Percentiles rank a stretch among this genome's conserved stretches.
phyloP scores from a whole-genome alignment of 805 yeast genomes.

The Lipomyces yamadae region DNA sequence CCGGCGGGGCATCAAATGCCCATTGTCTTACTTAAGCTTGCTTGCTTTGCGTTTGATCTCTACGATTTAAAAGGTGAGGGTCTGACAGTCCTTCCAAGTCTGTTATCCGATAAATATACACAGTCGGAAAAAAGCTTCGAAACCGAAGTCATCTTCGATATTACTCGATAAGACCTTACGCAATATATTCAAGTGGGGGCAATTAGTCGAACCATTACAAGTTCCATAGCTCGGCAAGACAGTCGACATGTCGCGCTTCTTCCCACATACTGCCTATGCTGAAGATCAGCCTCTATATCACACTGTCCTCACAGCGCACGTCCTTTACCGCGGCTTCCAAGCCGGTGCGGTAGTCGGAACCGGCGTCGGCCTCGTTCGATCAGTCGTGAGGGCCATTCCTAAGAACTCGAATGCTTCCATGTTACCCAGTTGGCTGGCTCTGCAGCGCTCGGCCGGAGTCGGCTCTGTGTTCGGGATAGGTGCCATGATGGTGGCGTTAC shows the following conservation, averaged over 20 bases:
- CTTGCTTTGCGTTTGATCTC: no score
- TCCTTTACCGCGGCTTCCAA: conserved; percentile 8
- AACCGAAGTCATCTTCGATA: background rate
- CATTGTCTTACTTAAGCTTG: no score
- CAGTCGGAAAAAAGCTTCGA: no score
- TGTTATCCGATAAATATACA: no score
- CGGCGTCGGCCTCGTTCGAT: background rate
- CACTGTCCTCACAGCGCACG: background rate
- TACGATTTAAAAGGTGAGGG: no score
- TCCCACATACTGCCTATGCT: conserved; percentile 4
- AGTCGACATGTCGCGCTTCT: conserved; percentile 9
- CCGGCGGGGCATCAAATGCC: no score
- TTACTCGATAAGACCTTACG: background rate
- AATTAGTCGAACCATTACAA: background rate
- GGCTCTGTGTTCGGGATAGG: background rate
- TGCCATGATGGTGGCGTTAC: background rate
- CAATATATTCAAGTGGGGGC: background rate
- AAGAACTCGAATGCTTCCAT: background rate
- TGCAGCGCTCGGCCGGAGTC: conserved; percentile 1
- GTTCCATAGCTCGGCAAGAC: background rate
- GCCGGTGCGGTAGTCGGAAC: background rate
- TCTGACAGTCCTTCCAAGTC: no score
- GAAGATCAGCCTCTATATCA: conserved; percentile 2
- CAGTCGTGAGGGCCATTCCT: background rate
- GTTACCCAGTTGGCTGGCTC: background rate